These are phyloP conservation scores for Aegilops umbellulata DNA, from an alignment of 176 grass and related monocot genomes.

Conservation along the genomic window DNA sequence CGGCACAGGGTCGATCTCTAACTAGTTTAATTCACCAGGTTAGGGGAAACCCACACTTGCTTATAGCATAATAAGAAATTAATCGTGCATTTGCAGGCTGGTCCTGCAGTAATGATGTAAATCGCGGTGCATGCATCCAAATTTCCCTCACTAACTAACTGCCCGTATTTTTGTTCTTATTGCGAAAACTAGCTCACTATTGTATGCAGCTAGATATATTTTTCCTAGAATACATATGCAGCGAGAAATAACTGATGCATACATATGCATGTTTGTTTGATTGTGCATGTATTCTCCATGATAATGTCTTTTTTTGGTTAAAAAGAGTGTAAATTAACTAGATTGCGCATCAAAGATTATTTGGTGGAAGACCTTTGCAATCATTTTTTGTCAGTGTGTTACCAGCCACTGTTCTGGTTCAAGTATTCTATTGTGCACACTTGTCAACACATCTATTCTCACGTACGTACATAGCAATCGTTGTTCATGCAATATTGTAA, in stretches of 20 bases:
- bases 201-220: not conserved
- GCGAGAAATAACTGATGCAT: not conserved
- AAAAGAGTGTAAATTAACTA: not conserved
- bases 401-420: constrained; percentile 1
- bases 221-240: not conserved
- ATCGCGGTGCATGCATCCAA: constrained; percentile 3
- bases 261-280: not conserved
- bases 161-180: not conserved
- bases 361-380: not conserved
- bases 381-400: constrained; percentile 38
- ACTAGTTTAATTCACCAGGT: constrained; percentile 35
- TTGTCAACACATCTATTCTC: not conserved
- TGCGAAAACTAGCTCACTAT: not conserved
- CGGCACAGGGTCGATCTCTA: not conserved
- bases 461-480: not conserved
- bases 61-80: constrained; percentile 28
- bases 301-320: not conserved
- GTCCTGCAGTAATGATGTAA: constrained; percentile 38
- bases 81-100: constrained; percentile 19
- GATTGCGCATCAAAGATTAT: not conserved
- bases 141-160: not conserved
- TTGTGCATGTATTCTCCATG: constrained; percentile 6
- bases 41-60: constrained; percentile 47
- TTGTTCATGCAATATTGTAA: constrained; percentile 22
- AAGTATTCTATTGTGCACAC: constrained; percentile 16